phyloP scores from a whole-genome alignment of 306 rosid genomes.

The Glycine latifolia region DNA sequence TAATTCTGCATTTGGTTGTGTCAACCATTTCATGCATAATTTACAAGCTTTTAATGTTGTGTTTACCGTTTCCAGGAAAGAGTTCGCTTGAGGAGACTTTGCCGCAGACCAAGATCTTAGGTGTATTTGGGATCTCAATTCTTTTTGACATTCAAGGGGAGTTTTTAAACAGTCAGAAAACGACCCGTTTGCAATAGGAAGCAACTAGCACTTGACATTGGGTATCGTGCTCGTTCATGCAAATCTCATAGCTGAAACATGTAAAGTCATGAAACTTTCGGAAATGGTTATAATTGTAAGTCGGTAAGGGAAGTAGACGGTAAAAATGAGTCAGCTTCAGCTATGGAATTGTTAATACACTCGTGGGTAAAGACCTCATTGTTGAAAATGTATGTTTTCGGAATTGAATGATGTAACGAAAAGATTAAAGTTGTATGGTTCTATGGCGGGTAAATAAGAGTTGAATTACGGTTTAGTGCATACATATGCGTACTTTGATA shows the following conservation, averaged over 20 bases:
- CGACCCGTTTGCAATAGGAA: neutral
- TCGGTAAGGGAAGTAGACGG: no score
- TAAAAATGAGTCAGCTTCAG: no score
- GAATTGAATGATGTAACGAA: neutral
- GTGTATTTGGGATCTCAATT: constrained; percentile 4
- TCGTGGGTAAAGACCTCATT: no score
- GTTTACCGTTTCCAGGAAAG: constrained; percentile 62
- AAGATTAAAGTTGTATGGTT: neutral
- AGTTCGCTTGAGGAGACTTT: constrained; percentile 86
- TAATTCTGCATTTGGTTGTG: constrained; percentile 14
- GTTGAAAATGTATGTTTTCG: neutral
- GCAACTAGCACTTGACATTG: constrained; percentile 12
- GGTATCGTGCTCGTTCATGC: neutral
- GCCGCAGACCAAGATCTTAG: constrained; percentile 62
- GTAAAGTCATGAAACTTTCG: neutral
- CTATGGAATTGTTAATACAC: no score
- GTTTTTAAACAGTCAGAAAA: neutral
- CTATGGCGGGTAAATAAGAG: neutral
- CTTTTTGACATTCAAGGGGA: constrained; percentile 9
- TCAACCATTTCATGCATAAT: constrained; percentile 9
- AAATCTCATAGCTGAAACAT: constrained; percentile 12
- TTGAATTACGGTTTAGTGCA: neutral
- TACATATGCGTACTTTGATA: no score
- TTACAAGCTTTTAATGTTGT: neutral
- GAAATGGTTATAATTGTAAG: no score